These are phyloP conservation scores for Metroxylon sagu DNA, from an alignment of 176 grass and related monocot species.

Conservation along the genomic window DNA sequence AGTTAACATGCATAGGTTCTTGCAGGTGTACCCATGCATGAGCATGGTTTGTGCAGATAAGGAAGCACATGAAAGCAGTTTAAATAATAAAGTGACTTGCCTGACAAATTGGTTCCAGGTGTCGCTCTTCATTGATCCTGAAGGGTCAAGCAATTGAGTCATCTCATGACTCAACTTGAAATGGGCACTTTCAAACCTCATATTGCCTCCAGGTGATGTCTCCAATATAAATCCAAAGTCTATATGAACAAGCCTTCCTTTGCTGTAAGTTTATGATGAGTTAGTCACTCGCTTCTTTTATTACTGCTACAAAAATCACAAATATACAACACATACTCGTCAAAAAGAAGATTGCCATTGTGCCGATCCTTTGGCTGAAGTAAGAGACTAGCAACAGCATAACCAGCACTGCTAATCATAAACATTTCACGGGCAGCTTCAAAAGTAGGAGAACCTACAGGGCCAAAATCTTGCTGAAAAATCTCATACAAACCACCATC, in stretches of 20 bases:
- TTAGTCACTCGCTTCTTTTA: conserved; percentile 21
- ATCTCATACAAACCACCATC: conserved; percentile 98
- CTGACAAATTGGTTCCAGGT: conserved; percentile 98
- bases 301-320: conserved; percentile 20
- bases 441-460: conserved; percentile 82
- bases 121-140: conserved; percentile 95
- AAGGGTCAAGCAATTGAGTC: conserved; percentile 98
- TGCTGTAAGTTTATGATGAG: conserved; percentile 49
- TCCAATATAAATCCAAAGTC: conserved; percentile 99
- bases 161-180: conserved; percentile 99
- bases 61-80: too few relatives aligned
- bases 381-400: conserved; percentile 95
- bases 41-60: too few relatives aligned
- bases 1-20: too few relatives aligned
- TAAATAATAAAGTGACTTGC: conserved; percentile 25
- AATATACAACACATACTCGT: conserved; percentile 44
- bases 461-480: conserved; percentile 99
- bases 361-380: conserved; percentile 98
- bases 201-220: conserved; percentile 96
- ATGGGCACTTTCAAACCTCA: conserved; percentile 97
- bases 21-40: too few relatives aligned
- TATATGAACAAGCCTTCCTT: conserved; percentile 98
- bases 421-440: conserved; percentile 97
- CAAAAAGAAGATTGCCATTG: conserved; percentile 99
- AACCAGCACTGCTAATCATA: conserved; percentile 95